A percentile compares a stretch with the other conserved stretches of the same genome.
Evolutionary conservation across 768 basidiomycete species (phyloP).

Genomic region (Rubroboletus pulcherrimus): DNA sequence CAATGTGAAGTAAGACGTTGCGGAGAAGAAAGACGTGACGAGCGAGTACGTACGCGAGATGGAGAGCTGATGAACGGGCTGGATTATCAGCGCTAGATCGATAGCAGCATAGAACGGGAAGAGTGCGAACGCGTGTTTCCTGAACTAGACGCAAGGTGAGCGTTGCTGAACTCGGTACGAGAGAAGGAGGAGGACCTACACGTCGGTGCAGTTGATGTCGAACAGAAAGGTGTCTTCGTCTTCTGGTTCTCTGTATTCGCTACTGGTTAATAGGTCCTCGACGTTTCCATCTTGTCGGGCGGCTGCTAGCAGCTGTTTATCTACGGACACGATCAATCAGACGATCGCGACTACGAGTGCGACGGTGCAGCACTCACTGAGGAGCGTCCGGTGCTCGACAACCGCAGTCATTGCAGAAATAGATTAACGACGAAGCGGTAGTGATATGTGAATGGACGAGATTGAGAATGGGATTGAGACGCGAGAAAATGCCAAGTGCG

Average conservation of each 20-base stretch:
- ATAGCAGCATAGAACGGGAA: not conserved
- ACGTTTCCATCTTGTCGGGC: slow-evolving; percentile 25
- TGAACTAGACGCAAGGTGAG: slow-evolving; percentile 12
- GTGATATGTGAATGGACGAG: not conserved
- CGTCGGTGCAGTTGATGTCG: slow-evolving; percentile 31
- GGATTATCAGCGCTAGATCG: slow-evolving; percentile 11
- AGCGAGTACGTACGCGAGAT: slow-evolving; percentile 27
- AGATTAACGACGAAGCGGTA: not conserved
- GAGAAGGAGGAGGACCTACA: slow-evolving; percentile 15
- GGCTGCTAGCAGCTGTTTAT: slow-evolving; percentile 23
- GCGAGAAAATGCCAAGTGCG: not conserved
- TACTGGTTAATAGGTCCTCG: slow-evolving; percentile 23
- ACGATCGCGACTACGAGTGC: not conserved
- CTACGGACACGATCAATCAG: slow-evolving; percentile 9
- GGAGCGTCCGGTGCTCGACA: slow-evolving; percentile 12
- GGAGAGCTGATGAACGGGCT: slow-evolving; percentile 22
- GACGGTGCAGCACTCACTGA: slow-evolving; percentile 14
- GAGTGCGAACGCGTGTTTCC: slow-evolving; percentile 30
- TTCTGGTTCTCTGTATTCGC: slow-evolving; percentile 18
- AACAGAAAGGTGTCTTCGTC: slow-evolving; percentile 22
- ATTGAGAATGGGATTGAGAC: not conserved
- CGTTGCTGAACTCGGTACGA: not conserved
- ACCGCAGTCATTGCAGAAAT: slow-evolving; percentile 12
- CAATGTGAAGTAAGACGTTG: not conserved
- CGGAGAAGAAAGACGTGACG: not conserved